These are phyloP conservation scores for Neofusicoccum ribis DNA, from an alignment of 2,329 filamentous ascomycete species.

Conservation along the genomic window DNA sequence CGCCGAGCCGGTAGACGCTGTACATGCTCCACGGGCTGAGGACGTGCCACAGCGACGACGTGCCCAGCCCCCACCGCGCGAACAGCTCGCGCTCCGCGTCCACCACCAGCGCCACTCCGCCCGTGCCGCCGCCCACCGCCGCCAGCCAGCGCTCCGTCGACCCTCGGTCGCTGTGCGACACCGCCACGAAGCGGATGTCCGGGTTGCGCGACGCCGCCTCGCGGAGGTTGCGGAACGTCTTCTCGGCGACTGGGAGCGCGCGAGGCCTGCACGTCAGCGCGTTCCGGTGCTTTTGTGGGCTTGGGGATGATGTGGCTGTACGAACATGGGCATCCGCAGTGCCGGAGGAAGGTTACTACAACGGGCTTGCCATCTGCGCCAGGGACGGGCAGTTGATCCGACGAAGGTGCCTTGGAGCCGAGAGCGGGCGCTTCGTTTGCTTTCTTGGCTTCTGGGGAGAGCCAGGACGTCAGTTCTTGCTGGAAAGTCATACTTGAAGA, in stretches of 20 bases:
- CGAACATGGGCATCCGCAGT: slow-evolving; percentile 74
- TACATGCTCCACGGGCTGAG: slow-evolving; percentile 60
- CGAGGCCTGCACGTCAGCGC: neutral
- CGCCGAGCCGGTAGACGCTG: slow-evolving; percentile 59
- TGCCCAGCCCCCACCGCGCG: slow-evolving; percentile 65
- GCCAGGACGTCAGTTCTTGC: slow-evolving; percentile 46
- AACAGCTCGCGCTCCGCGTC: slow-evolving; percentile 63
- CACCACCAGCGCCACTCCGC: slow-evolving; percentile 59
- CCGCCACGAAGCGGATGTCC: slow-evolving; percentile 33
- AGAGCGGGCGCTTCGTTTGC: slow-evolving; percentile 50
- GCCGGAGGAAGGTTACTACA: slow-evolving; percentile 67
- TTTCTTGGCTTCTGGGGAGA: slow-evolving; percentile 33
- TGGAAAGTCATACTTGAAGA: slow-evolving; percentile 36
- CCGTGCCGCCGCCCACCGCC: slow-evolving; percentile 52
- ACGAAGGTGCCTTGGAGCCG: slow-evolving; percentile 58
- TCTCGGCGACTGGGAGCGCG: slow-evolving; percentile 61
- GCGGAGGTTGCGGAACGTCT: slow-evolving; percentile 52
- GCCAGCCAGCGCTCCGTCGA: slow-evolving; percentile 37
- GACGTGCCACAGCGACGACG: slow-evolving; percentile 63
- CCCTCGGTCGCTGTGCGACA: slow-evolving; percentile 36
- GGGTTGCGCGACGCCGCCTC: slow-evolving; percentile 28
- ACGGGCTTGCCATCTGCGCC: slow-evolving; percentile 54
- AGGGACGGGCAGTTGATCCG: slow-evolving; percentile 55
- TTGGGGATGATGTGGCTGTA: slow-evolving; percentile 4
- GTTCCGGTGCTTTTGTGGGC: neutral